Conservation (phyloP, 306 rosid genomes). For the Acmispon strigosus region DNA sequence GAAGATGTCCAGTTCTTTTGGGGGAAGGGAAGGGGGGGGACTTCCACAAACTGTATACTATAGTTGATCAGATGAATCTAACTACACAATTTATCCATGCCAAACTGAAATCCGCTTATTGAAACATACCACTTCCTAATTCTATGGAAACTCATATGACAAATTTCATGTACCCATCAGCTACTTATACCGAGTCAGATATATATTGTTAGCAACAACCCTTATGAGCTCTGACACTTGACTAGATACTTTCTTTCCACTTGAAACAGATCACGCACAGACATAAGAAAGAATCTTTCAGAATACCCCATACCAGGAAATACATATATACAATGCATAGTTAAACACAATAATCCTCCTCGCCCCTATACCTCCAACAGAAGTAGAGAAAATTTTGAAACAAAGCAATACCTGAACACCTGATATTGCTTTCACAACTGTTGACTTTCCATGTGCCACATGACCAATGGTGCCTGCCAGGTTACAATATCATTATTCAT, state of each 20-base stretch:
- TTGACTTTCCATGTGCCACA: constrained; percentile 98
- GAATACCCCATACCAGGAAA: neutral
- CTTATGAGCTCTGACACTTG: neutral
- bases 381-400: neutral
- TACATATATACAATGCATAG: neutral
- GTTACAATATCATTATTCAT: constrained; percentile 10
- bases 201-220: neutral
- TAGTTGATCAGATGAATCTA: constrained; percentile 43
- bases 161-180: neutral
- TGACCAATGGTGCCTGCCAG: constrained; percentile 90
- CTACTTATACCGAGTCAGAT: neutral
- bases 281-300: neutral
- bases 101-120: neutral
- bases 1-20: neutral
- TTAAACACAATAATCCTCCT: neutral
- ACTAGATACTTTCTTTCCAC: neutral
- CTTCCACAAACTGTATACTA: neutral
- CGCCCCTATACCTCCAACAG: neutral
- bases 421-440: constrained; percentile 93
- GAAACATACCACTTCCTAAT: constrained; percentile 13
- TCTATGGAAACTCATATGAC: neutral
- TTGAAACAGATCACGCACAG: constrained; percentile 7
- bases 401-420: constrained; percentile 77
- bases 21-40: constrained; percentile 59
- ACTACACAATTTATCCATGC: neutral